These are phyloP conservation scores for Colletotrichum godetiae DNA, from an alignment of 2,329 filamentous ascomycete genomes.

Conservation along the genomic window DNA sequence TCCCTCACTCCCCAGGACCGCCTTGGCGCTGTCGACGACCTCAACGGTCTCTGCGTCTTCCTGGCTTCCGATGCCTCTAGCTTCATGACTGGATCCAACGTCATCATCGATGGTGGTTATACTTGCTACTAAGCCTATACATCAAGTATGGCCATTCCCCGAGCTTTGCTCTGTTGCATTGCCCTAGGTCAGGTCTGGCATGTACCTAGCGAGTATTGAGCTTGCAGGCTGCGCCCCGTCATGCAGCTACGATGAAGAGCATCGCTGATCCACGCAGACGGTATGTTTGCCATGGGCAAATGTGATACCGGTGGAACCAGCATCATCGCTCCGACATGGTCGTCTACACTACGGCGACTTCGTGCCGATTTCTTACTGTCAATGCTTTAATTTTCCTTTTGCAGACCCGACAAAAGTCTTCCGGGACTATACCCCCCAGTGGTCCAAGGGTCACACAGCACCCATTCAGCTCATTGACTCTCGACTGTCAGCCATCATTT, in stretches of 20 bases:
- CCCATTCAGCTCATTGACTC: slow-evolving; percentile 11
- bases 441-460: slow-evolving; percentile 7
- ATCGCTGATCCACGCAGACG: slow-evolving; percentile 17
- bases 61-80: slow-evolving; percentile 77
- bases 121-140: slow-evolving; percentile 63
- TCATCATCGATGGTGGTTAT: slow-evolving; percentile 78
- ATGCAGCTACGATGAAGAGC: slow-evolving; percentile 12
- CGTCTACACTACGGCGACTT: slow-evolving; percentile 28
- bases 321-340: slow-evolving; percentile 22
- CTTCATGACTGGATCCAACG: slow-evolving; percentile 84
- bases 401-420: neutral
- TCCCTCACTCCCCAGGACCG: slow-evolving; percentile 79
- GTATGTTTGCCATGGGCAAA: slow-evolving; percentile 21
- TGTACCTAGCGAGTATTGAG: slow-evolving; percentile 1
- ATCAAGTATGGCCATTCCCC: neutral
- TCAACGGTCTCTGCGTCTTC: slow-evolving; percentile 83
- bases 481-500: neutral
- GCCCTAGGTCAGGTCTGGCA: neutral
- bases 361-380: slow-evolving; percentile 35
- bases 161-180: neutral
- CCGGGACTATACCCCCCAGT: slow-evolving; percentile 30
- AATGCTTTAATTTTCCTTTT: neutral
- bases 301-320: slow-evolving; percentile 23
- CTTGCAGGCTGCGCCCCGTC: neutral
- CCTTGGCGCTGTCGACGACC: slow-evolving; percentile 78